Base-by-base conservation (phyloP, 345 rosid species). In the Eucalyptus sp. region DNA sequence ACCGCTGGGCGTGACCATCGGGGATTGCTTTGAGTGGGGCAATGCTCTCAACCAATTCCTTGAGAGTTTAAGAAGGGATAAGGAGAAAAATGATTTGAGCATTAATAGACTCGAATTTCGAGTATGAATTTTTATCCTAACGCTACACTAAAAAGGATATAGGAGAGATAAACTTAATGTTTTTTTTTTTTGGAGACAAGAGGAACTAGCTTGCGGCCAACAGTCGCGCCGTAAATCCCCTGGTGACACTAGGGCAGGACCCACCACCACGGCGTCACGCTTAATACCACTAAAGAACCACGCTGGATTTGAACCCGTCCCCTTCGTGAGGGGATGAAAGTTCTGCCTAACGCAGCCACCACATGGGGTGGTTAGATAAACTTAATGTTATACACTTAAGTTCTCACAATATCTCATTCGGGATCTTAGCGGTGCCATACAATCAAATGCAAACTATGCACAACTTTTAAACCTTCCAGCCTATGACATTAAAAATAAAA, bases 1-100 rank as follows among this genome's bases (percentile, higher is more conserved):
- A 37, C 9, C 6, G 27, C 46, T 2, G 3, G 46, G 81, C 4
- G 0, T 33, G 81, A 43, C 1, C 81, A 41, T 37, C 1, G 1
- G 4, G 4, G 2, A 71, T 37, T 33, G 11, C 81, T 37, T 22
- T 71, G 13, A 71, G 27, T 18, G 27, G 25, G 81, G 14, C 7
- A 5, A 71, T 1, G 4, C 81, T 71, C 27, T 71, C 25, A 20
- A 37, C 27, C 14, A 71, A 71, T 71, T 37, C 81, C 46, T 71
- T 8, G 5, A 71, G 14, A 71, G 81, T 71, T 33, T 37, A 18
- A 18, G 46, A 22, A 12, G 46, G 25, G 18, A 71, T 18, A 71
- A 37, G 2, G 43, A 71, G 81, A 68, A 41, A 71, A 71, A 37
- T 10, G 81, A 71, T 43, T 10, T 33, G 27, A 33, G 46, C 46